These are phyloP conservation scores for Pneumocystis oryctolagi DNA, from an alignment of 1,139 yeast species.

Conservation along the genomic window DNA sequence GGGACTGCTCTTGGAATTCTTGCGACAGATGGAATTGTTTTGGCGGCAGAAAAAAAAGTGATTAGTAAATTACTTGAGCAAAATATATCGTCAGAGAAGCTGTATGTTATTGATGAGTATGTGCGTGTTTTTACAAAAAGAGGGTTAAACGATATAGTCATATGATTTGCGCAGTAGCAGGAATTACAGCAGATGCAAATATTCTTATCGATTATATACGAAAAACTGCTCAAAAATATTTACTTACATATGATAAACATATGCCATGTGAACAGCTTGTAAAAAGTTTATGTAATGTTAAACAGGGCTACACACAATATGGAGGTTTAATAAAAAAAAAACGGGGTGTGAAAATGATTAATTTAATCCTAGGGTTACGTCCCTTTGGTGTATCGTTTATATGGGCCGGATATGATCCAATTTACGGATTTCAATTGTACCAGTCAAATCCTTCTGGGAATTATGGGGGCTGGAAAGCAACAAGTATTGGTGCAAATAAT, in stretches of 20 bases:
- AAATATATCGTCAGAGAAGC: conserved; percentile 84
- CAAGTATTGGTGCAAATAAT: conserved; percentile 91
- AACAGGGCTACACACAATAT: conserved; percentile 96
- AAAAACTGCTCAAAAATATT: conserved; percentile 64
- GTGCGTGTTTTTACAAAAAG: conserved; percentile 7
- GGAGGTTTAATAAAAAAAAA: conserved; percentile 52
- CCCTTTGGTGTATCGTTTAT: conserved; percentile 96
- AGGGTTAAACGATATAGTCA: conserved; percentile 28
- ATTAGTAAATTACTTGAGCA: conserved; percentile 85
- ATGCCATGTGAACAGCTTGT: conserved; percentile 86
- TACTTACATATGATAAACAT: conserved; percentile 75
- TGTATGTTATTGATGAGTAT: conserved; percentile 60
- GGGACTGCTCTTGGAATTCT: conserved; percentile 95
- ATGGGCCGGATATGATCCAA: conserved; percentile 89
- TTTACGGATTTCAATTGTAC: conserved; percentile 79
- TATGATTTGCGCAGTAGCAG: conserved; percentile 91
- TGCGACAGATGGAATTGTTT: conserved; percentile 82
- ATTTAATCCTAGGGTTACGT: conserved; percentile 34
- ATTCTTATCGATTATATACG: conserved; percentile 84
- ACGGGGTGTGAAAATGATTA: neutral
- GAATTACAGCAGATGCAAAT: conserved; percentile 94
- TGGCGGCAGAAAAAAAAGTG: conserved; percentile 92
- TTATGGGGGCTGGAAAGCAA: conserved; percentile 97
- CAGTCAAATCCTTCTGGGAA: conserved; percentile 96
- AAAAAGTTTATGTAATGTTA: conserved; percentile 76